Percentiles rank a stretch among this genome's conserved stretches.
phyloP scores from a whole-genome alignment of 73 alveolate genomes.

The Effrenium voratum region DNA sequence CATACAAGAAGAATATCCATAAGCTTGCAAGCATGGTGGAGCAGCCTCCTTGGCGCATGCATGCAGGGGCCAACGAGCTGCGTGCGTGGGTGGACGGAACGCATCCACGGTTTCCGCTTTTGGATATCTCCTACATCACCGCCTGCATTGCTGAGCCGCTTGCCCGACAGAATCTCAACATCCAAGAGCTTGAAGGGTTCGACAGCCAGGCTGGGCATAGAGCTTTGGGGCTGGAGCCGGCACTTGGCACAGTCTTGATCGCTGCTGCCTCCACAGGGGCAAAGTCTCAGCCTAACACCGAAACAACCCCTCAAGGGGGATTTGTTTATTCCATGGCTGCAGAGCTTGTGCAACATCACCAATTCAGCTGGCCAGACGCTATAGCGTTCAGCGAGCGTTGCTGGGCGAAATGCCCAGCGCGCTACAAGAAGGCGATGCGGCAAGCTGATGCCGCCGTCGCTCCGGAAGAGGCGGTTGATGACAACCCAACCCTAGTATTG shows the following conservation, averaged over 20 bases:
- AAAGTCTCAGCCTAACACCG: background rate
- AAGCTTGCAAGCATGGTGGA: background rate
- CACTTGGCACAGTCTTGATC: too few species aligned
- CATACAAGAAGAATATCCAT: background rate
- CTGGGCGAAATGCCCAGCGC: background rate
- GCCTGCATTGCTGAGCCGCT: background rate
- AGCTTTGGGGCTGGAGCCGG: conserved; percentile 14
- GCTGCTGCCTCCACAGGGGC: too few species aligned
- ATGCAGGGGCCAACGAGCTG: background rate
- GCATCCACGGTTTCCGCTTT: background rate
- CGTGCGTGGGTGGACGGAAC: conserved; percentile 5
- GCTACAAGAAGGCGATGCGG: background rate
- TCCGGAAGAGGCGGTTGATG: background rate
- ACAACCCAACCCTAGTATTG: background rate
- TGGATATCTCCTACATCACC: background rate
- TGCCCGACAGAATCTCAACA: too few species aligned
- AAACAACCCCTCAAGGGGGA: background rate
- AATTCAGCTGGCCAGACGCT: background rate
- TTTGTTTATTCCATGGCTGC: conserved; percentile 5
- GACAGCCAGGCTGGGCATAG: background rate
- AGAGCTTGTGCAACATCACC: background rate
- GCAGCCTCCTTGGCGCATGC: background rate
- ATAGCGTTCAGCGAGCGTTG: background rate
- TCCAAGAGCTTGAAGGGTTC: too few species aligned
- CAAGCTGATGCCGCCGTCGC: background rate